These are phyloP conservation scores for Kwoniella europaea DNA, from an alignment of 768 basidiomycete genomes.

Conservation along the genomic window DNA sequence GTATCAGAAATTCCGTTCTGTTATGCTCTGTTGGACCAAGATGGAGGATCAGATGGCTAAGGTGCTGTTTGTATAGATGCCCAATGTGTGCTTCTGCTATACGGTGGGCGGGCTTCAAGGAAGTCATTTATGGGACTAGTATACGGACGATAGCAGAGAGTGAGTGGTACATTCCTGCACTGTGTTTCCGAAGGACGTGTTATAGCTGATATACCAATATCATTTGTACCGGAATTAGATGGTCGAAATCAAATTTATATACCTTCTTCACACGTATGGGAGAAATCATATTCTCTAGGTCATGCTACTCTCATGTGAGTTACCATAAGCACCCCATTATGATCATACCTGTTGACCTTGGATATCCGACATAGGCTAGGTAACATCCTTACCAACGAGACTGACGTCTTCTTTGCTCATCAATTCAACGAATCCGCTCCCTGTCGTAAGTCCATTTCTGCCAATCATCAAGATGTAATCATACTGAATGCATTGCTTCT, in stretches of 20 bases:
- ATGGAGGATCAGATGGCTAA: neutral
- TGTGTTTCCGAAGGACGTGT: too few relatives aligned
- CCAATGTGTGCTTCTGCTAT: slow-evolving; percentile 45
- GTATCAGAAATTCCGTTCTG: neutral
- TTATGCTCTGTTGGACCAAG: too few relatives aligned
- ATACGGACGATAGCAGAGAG: slow-evolving; percentile 45
- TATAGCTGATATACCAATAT: too few relatives aligned
- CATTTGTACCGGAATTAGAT: slow-evolving; percentile 12
- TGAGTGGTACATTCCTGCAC: slow-evolving; percentile 11
- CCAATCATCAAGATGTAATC: neutral
- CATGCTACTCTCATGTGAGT: slow-evolving; percentile 38
- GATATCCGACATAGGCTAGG: slow-evolving; percentile 21
- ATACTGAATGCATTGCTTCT: neutral
- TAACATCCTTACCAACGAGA: slow-evolving; percentile 40
- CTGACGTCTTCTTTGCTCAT: slow-evolving; percentile 36
- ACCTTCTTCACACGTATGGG: slow-evolving; percentile 45
- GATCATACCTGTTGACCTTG: neutral
- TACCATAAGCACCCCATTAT: too few relatives aligned
- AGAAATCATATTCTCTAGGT: slow-evolving; percentile 42
- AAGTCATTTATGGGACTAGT: slow-evolving; percentile 46
- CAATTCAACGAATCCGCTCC: slow-evolving; percentile 40
- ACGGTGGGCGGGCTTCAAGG: slow-evolving; percentile 49
- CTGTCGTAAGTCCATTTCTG: slow-evolving; percentile 30
- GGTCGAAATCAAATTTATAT: slow-evolving; percentile 52
- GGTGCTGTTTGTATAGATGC: slow-evolving; percentile 9